Percentiles rank a stretch among this genome's conserved stretches.
These are phyloP conservation scores for Neonectria hederae DNA, from an alignment of 2,329 filamentous ascomycete species.

Conservation along the genomic window DNA sequence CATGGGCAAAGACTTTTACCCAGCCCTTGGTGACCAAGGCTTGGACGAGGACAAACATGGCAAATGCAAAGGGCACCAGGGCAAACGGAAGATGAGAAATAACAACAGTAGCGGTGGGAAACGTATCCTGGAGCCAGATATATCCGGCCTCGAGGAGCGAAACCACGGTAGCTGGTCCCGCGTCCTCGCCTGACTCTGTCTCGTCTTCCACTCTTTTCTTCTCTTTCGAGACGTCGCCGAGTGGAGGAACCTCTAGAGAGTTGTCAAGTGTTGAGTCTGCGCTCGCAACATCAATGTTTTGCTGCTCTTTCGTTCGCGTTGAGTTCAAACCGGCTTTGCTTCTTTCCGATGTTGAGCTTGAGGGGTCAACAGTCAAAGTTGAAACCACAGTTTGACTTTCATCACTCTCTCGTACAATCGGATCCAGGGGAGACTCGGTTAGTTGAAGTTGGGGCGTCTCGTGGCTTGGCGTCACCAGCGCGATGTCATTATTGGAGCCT, in stretches of 20 bases:
- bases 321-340: background rate
- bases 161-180: conserved; percentile 57
- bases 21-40: conserved; percentile 78
- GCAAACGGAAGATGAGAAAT: conserved; percentile 72
- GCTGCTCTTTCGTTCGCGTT: background rate
- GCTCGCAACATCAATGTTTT: background rate
- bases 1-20: conserved; percentile 77
- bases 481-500: background rate
- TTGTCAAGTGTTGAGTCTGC: background rate
- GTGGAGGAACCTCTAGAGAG: background rate
- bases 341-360: background rate
- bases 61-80: conserved; percentile 75
- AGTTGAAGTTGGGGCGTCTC: background rate
- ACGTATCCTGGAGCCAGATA: conserved; percentile 73
- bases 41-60: conserved; percentile 80
- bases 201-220: background rate
- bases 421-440: background rate
- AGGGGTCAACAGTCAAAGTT: background rate
- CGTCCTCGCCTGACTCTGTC: background rate
- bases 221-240: background rate
- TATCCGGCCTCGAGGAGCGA: conserved; percentile 58
- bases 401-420: background rate
- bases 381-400: background rate
- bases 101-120: conserved; percentile 74
- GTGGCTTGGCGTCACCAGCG: background rate